Conservation (phyloP, 306 rosid genomes). For the Cajanus cajan region DNA sequence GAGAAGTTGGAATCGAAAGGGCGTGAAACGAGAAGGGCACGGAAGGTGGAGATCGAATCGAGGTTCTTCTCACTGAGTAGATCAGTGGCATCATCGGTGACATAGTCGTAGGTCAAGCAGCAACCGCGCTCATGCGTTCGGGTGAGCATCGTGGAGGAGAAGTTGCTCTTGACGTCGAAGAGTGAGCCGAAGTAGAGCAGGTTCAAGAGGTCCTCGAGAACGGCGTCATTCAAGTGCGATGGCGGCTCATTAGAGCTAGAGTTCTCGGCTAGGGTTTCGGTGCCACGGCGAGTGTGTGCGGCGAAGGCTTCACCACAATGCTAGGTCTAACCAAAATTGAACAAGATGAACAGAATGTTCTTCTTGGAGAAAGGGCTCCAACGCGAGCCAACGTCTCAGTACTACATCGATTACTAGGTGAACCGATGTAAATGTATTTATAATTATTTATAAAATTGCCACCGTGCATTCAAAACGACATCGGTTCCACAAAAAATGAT, state of each 20-base stretch:
- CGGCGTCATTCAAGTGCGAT: too few species aligned
- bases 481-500: too few species aligned
- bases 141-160: constrained; percentile 77
- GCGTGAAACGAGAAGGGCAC: constrained; percentile 70
- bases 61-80: constrained; percentile 83
- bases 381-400: too few species aligned
- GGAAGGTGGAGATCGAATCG: constrained; percentile 66
- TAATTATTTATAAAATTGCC: too few species aligned
- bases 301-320: constrained; percentile 46
- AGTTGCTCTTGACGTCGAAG: constrained; percentile 85
- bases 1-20: constrained; percentile 81
- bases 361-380: too few species aligned
- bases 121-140: constrained; percentile 91
- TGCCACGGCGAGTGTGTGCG: background rate
- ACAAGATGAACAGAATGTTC: too few species aligned
- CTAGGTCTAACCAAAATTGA: too few species aligned
- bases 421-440: too few species aligned
- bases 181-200: constrained; percentile 86
- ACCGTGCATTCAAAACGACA: too few species aligned
- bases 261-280: constrained; percentile 14
- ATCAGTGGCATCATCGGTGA: constrained; percentile 95
- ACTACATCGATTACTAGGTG: too few species aligned
- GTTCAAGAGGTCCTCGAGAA: constrained; percentile 71
- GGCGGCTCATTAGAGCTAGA: constrained; percentile 4
- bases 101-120: constrained; percentile 92